phyloP scores from a whole-genome alignment of 768 basidiomycete genomes.

The Tricholoma terreum region DNA sequence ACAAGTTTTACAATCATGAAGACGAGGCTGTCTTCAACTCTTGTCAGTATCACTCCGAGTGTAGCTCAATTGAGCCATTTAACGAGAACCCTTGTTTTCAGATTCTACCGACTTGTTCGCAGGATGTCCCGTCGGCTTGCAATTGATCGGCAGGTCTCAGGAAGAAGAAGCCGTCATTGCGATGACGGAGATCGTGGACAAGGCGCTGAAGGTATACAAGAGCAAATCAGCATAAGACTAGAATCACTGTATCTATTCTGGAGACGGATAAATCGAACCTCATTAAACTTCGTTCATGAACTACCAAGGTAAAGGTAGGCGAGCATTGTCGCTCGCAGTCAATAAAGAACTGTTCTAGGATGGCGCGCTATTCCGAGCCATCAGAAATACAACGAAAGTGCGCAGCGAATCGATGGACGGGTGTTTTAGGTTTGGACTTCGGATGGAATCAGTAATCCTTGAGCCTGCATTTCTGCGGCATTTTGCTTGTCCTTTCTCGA shows the following conservation, averaged over 20 bases:
- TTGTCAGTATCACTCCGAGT: conserved; percentile 41
- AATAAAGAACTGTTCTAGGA: no score
- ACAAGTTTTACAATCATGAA: conserved; percentile 48
- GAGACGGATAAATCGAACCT: background rate
- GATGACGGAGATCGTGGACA: conserved; percentile 64
- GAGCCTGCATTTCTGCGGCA: no score
- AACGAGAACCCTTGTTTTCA: conserved; percentile 16
- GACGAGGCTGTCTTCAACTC: conserved; percentile 52
- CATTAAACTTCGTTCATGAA: no score
- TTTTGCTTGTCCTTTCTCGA: no score
- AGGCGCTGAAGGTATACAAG: conserved; percentile 38
- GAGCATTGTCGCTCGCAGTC: no score
- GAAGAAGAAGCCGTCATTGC: conserved; percentile 73
- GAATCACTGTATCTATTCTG: background rate
- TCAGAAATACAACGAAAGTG: no score
- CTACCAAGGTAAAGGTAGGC: no score
- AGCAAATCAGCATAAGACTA: background rate
- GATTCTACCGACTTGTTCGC: conserved; percentile 55
- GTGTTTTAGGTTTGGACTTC: no score
- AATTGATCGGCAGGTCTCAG: conserved; percentile 61
- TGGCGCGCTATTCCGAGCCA: no score
- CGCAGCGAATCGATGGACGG: no score
- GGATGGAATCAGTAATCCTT: no score
- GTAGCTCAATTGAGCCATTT: background rate
- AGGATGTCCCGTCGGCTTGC: conserved; percentile 59